phyloP scores from a whole-genome alignment of 139 green algal genomes.

The Mesotaenium endlicherianum region DNA sequence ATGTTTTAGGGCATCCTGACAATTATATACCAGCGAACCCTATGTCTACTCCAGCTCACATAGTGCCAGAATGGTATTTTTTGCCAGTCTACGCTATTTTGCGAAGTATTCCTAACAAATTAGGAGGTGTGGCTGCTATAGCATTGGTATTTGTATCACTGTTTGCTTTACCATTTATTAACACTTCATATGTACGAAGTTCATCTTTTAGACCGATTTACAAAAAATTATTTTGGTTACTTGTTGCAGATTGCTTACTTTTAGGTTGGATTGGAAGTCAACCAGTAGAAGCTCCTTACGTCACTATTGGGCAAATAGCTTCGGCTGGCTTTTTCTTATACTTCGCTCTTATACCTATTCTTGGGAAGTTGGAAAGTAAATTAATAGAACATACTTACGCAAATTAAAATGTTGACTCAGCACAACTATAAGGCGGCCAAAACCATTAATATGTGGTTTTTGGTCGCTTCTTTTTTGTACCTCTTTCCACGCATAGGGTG shows the following conservation, averaged over 20 bases:
- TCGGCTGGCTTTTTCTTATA: no score
- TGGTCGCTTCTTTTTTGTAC: no score
- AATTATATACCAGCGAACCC: constrained; percentile 44
- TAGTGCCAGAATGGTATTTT: constrained; percentile 76
- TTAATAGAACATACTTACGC: no score
- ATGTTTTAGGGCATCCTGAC: constrained; percentile 28
- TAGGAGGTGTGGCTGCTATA: constrained; percentile 69
- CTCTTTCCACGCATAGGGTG: no score
- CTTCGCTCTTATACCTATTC: no score
- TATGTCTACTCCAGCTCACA: constrained; percentile 69
- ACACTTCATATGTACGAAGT: constrained; percentile 55
- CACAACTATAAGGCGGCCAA: no score
- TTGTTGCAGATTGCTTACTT: background rate
- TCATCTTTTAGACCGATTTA: constrained; percentile 58
- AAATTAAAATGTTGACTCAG: no score
- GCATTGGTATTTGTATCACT: constrained; percentile 66
- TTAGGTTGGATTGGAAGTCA: no score
- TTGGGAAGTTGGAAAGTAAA: no score
- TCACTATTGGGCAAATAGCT: no score
- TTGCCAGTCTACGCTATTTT: constrained; percentile 72
- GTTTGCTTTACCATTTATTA: constrained; percentile 68
- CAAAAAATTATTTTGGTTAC: background rate
- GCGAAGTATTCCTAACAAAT: constrained; percentile 73
- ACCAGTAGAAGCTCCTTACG: no score
- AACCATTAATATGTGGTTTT: no score